These are phyloP conservation scores for Porpolomopsis calyptriformis DNA, from an alignment of 768 basidiomycete species.

Conservation along the genomic window DNA sequence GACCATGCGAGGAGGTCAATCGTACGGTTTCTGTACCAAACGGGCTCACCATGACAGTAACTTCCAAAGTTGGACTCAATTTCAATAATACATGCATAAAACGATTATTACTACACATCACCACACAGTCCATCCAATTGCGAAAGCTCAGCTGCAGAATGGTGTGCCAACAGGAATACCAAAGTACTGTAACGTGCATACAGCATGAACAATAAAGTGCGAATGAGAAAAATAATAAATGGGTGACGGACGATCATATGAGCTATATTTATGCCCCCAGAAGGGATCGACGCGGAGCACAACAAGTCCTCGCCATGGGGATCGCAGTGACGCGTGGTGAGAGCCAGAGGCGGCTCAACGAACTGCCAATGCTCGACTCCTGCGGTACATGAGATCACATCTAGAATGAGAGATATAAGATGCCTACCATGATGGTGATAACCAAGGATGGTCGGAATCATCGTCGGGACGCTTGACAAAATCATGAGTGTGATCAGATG, in stretches of 20 bases:
- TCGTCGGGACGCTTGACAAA: constrained; percentile 35
- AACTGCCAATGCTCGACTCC: constrained; percentile 20
- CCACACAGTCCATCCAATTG: background rate
- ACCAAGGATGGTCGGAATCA: constrained; percentile 36
- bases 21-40: too few species aligned
- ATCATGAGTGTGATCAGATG: background rate
- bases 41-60: too few species aligned
- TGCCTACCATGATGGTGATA: constrained; percentile 43
- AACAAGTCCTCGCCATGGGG: constrained; percentile 18
- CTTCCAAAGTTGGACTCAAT: too few species aligned
- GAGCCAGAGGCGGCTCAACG: constrained; percentile 16
- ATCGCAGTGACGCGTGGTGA: constrained; percentile 16
- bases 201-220: background rate
- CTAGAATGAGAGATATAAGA: background rate
- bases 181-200: constrained; percentile 9
- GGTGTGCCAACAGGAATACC: constrained; percentile 11
- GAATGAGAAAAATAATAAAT: background rate
- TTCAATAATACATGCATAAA: too few species aligned
- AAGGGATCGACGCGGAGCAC: constrained; percentile 16
- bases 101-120: background rate
- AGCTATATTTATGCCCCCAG: constrained; percentile 15
- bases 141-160: constrained; percentile 9
- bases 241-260: constrained; percentile 13
- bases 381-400: background rate
- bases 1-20: too few species aligned